phyloP scores from a whole-genome alignment of 306 rosid genomes.

The Begonia masoniana region DNA sequence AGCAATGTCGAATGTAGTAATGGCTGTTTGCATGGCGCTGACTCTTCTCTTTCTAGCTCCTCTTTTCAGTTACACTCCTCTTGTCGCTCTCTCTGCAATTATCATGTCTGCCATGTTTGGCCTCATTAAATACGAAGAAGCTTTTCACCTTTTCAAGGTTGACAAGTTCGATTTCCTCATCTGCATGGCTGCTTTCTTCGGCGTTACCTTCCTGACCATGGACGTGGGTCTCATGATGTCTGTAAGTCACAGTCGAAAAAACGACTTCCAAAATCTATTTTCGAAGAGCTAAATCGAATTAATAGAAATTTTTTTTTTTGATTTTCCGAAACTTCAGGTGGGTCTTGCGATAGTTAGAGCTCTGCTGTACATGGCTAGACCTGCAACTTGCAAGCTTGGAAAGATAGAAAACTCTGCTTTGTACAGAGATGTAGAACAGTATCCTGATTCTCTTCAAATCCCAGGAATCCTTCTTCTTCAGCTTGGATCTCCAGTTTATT shows the following conservation, averaged over 20 bases:
- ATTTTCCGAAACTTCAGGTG: constrained; percentile 28
- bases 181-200: constrained; percentile 57
- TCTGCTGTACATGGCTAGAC: constrained; percentile 75
- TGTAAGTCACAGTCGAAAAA: constrained; percentile 22
- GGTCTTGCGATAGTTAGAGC: constrained; percentile 56
- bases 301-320: not conserved
- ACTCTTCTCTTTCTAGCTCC: constrained; percentile 64
- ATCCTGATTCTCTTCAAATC: constrained; percentile 18
- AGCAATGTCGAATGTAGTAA: constrained; percentile 51
- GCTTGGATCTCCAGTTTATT: constrained; percentile 83
- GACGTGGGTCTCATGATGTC: constrained; percentile 55
- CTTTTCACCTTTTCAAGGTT: constrained; percentile 42
- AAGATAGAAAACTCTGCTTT: constrained; percentile 31
- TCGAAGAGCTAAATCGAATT: no score
- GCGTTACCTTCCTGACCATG: constrained; percentile 54
- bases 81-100: constrained; percentile 67
- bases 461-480: constrained; percentile 49
- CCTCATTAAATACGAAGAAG: constrained; percentile 35
- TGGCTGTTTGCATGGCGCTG: constrained; percentile 37
- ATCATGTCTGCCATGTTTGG: constrained; percentile 82
- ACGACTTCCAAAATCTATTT: no score
- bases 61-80: constrained; percentile 67
- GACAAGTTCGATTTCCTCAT: constrained; percentile 72
- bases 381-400: constrained; percentile 66
- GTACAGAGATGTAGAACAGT: constrained; percentile 63